These are phyloP conservation scores for Tetraselmis striata DNA, from an alignment of 139 green algal species.

Conservation along the genomic window DNA sequence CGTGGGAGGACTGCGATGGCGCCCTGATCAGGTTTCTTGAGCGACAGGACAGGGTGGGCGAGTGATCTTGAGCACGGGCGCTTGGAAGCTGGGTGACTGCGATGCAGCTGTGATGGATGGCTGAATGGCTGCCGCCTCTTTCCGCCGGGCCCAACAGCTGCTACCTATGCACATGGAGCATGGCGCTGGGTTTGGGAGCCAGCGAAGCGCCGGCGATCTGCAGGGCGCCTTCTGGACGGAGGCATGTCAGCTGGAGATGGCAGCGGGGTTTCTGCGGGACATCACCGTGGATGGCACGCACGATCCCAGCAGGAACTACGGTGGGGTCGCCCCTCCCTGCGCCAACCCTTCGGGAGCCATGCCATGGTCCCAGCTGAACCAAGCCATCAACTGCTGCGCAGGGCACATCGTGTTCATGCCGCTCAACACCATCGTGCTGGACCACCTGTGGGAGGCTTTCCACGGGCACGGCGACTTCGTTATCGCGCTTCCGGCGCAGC, in stretches of 20 bases:
- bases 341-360: no score
- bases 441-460: not conserved
- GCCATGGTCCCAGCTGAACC: no score
- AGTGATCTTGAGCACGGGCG: no score
- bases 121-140: no score
- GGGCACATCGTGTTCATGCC: not conserved
- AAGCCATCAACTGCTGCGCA: no score
- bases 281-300: not conserved
- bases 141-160: no score
- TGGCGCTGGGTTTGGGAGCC: not conserved
- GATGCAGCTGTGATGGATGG: no score
- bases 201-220: not conserved
- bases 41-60: no score
- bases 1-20: no score
- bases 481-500: not conserved
- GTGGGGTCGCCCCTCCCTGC: no score
- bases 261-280: not conserved
- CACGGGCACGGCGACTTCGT: not conserved
- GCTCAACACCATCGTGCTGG: not conserved
- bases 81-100: no score
- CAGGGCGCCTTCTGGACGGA: not conserved
- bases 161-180: not conserved
- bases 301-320: not conserved
- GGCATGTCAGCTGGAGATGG: not conserved
- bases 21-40: no score